Evolutionary conservation across 805 yeast species (phyloP).

Genomic region (Ogataea pilisensis): DNA sequence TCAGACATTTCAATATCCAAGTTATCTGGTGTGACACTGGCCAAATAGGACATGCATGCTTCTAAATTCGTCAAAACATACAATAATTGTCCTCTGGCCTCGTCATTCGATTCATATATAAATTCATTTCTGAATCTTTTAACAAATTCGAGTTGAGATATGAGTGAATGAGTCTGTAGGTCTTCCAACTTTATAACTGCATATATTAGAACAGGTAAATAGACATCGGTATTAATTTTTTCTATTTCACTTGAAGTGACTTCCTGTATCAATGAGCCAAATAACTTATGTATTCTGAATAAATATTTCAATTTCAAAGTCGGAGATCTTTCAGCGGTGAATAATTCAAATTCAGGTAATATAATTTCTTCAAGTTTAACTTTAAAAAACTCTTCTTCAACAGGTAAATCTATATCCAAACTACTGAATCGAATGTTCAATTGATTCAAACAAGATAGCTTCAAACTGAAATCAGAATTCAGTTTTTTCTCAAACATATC

Average conservation of each 20-base stretch:
- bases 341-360: conserved; percentile 29
- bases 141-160: conserved; percentile 31
- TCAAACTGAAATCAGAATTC: conserved; percentile 24
- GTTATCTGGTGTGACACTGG: conserved; percentile 31
- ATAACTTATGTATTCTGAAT: conserved; percentile 26
- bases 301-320: conserved; percentile 31
- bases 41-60: conserved; percentile 32
- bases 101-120: conserved; percentile 24
- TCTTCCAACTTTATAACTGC: conserved; percentile 29
- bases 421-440: conserved; percentile 22
- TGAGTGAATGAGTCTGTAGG: conserved; percentile 25
- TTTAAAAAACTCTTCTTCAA: conserved; percentile 22
- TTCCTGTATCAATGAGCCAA: conserved; percentile 23
- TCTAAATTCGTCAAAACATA: conserved; percentile 35
- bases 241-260: conserved; percentile 9
- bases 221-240: conserved; percentile 30
- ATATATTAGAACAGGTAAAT: conserved; percentile 32
- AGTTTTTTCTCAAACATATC: conserved; percentile 29
- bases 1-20: conserved; percentile 21
- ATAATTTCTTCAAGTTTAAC: conserved; percentile 19
- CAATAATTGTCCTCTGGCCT: conserved; percentile 30
- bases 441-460: conserved; percentile 23
- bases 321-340: conserved; percentile 32
- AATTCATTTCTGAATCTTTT: conserved; percentile 31
- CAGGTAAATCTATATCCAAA: conserved; percentile 29